Base-by-base conservation (phyloP, 2,329 filamentous ascomycete species). In the Trichoderma lentiforme region DNA sequence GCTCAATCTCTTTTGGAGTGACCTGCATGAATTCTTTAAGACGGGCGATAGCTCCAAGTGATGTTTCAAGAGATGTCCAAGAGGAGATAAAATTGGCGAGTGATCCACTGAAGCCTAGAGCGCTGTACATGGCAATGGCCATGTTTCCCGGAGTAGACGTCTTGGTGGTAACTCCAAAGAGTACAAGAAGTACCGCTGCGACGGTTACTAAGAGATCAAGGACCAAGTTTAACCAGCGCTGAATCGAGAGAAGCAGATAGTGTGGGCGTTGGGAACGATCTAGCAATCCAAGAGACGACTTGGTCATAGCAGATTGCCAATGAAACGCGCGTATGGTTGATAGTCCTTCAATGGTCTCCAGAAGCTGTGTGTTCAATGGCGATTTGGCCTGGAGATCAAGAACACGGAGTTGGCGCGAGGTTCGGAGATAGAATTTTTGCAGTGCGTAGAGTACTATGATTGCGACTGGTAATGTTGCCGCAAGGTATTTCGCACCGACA, bases 221-320 rank as follows among this genome's bases (percentile, higher is more conserved):
- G 0, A 85, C 83, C 1, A 88, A 76, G 0, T 78, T 83, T 0
- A 88, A 79, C 86, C 86, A 89, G 30, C 83, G 80, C 74, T 89
- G 87, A 18, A 88, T 81, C 15, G 82, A 83, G 62, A 80, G 83
- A 7, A 88, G 80, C 1, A 87, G 80, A 72, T 88, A 89, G 60
- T 83, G 85, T 1, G 87, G 86, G 28, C 81, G 78, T 72, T 88
- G 86, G 0, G 85, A 86, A 14, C 77, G 75, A 72, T 88, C 83
- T 1, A 88, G 78, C 0, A 87, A 78, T 14, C 74, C 72, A 5
- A 82, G 75, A 58, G 84, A 85, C 43, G 80, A 80, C 34, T 81
- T 76, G 39, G 81, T 77, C 66, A 84, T 82, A 2, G 75, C 76
- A 1, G 78, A 74, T 57, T 83, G 77, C 86, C 86, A 88, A 8